Base-by-base conservation (phyloP, 768 basidiomycete genomes). In the Neoboletus subvelutipes region DNA sequence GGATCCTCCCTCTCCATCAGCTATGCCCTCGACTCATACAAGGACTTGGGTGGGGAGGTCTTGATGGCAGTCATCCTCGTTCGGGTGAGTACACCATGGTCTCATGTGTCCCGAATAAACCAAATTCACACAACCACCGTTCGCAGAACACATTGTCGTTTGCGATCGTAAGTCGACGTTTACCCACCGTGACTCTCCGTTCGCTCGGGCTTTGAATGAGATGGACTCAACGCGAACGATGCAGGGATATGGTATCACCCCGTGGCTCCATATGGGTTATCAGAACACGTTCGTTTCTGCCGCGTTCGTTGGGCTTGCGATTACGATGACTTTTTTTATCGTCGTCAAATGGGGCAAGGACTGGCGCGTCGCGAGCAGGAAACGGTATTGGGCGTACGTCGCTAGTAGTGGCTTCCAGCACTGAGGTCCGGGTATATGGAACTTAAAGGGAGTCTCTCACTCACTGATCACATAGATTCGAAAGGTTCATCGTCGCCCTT, bases 241-340 rank as follows among this genome's bases (percentile, higher is more conserved):
- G 17, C 37, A 65, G 60, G 64, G 64, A 29, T 64, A 64, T 45
- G 64, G 64, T 15, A 58, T 61, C 40, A 65, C 64, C 2, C 63
- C 64, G 6, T 65, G 64, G 64, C 54, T 65, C 11, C 10, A 64
- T 18, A 59, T 65, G 61, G 61, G 56, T 17, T 65, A 60, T 34
- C 55, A 54, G 42, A 56, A 59, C 37, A 60, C 61, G 26, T 61
- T 66, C 37, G 48, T 66, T 37, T 57, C 62, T 17, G 60, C 60
- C 22, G 64, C 53, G 6, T 64, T 59, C 22, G 53, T 66, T 26
- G 65, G 61, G 24, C 53, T 66, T 13, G 50, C 45, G 24, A 66
- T 66, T 12, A 64, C 64, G 22, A 31, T 64, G 59, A 64, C 63
- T 6, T 64, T 64, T 53, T 18, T 64, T 9, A 40, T 58, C 22